Conservation (phyloP, 2,329 filamentous ascomycete species). For the Ceratocystis cacaofunesta region DNA sequence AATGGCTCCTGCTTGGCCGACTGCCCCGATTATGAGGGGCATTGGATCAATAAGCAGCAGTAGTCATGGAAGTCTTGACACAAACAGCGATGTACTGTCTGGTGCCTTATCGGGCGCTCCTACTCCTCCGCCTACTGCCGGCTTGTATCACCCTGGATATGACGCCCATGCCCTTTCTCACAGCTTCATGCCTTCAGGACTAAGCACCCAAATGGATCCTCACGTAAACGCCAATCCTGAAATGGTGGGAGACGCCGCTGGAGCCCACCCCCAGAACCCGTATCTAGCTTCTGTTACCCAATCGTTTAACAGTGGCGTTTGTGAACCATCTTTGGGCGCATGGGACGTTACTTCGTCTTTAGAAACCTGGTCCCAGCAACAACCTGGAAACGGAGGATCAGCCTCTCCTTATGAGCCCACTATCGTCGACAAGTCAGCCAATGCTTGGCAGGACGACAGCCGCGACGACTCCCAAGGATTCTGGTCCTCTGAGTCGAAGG, state of each 20-base stretch:
- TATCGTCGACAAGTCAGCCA: constrained; percentile 9
- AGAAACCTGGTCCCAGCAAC: constrained; percentile 10
- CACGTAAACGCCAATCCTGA: neutral
- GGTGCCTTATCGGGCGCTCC: constrained; percentile 5
- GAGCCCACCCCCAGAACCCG: neutral
- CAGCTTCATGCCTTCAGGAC: constrained; percentile 4
- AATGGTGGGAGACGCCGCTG: neutral
- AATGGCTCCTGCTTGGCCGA: constrained; percentile 8
- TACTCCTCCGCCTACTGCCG: constrained; percentile 8
- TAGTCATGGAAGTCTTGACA: constrained; percentile 15
- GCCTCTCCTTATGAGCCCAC: constrained; percentile 15
- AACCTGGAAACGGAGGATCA: constrained; percentile 2
- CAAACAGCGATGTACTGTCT: constrained; percentile 11
- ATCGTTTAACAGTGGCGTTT: constrained; percentile 10
- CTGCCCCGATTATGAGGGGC: constrained; percentile 12
- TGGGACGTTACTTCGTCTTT: constrained; percentile 11
- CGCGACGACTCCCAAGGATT: constrained; percentile 10
- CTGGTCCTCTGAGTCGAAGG: constrained; percentile 7
- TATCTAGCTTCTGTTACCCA: constrained; percentile 10
- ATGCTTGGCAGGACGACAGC: constrained; percentile 7
- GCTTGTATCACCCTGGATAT: constrained; percentile 3
- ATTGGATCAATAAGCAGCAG: constrained; percentile 13
- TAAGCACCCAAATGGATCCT: constrained; percentile 7
- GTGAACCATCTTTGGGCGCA: neutral
- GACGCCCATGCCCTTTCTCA: neutral